Percentiles rank a stretch among this genome's conserved stretches.
These are phyloP conservation scores for Talaromyces verruculosus DNA, from an alignment of 2,329 filamentous ascomycete species.

Conservation along the genomic window DNA sequence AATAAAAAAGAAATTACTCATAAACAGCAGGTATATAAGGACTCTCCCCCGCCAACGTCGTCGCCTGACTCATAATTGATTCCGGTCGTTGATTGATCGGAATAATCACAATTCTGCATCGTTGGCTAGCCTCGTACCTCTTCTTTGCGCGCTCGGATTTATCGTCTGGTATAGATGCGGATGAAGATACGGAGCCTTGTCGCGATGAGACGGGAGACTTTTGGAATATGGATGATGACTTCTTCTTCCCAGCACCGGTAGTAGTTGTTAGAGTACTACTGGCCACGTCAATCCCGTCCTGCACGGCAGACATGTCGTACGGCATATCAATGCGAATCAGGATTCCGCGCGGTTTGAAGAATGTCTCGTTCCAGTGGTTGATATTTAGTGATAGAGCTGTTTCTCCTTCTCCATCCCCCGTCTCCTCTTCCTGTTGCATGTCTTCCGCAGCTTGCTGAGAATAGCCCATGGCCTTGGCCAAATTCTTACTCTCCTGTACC, in stretches of 20 bases:
- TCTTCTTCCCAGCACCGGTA: background rate
- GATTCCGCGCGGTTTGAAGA: constrained; percentile 32
- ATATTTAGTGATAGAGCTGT: constrained; percentile 27
- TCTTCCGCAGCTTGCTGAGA: background rate
- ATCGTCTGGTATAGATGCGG: background rate
- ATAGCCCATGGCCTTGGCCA: constrained; percentile 26
- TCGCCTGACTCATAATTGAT: constrained; percentile 5
- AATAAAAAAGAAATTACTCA: background rate
- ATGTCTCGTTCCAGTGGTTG: constrained; percentile 32
- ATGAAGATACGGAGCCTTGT: constrained; percentile 12
- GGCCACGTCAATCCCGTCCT: constrained; percentile 27
- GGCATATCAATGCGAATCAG: constrained; percentile 36
- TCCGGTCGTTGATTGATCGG: constrained; percentile 22
- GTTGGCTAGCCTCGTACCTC: constrained; percentile 10
- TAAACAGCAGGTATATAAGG: constrained; percentile 17
- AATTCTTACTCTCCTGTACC: constrained; percentile 30
- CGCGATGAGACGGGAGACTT: constrained; percentile 13
- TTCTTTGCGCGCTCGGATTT: background rate
- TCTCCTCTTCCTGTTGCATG: background rate
- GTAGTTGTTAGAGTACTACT: background rate
- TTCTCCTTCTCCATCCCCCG: background rate
- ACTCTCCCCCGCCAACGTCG: constrained; percentile 14
- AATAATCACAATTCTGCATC: constrained; percentile 32
- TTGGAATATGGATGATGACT: background rate
- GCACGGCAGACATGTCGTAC: constrained; percentile 29